Evolutionary conservation across 306 rosid genomes (phyloP).

Genomic region (Prunus fruticosa): DNA sequence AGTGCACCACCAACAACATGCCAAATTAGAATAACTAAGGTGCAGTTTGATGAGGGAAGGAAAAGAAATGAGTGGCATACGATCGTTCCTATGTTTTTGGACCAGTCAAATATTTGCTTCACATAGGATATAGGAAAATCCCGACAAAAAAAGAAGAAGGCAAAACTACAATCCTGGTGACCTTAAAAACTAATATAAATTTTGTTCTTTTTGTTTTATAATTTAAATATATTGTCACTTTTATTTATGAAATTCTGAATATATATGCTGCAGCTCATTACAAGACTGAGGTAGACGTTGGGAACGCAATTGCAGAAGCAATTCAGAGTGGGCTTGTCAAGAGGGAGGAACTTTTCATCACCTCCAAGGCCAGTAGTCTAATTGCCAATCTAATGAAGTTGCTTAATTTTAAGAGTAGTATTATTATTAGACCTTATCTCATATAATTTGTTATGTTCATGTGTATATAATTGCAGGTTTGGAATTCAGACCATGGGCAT

Average conservation of each 20-base stretch:
- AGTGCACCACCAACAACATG: not conserved
- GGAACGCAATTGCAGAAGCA: constrained; percentile 78
- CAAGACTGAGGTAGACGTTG: constrained; percentile 77
- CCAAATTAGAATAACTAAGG: not conserved
- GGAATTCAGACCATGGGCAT: constrained; percentile 90
- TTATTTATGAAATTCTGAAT: not conserved
- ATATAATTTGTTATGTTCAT: not conserved
- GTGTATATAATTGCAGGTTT: constrained; percentile 40
- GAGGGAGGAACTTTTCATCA: constrained; percentile 86
- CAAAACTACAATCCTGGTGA: not conserved
- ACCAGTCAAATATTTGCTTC: not conserved
- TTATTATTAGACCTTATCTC: too few species aligned
- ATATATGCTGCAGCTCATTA: constrained; percentile 58
- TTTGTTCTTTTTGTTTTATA: not conserved
- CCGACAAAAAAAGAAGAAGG: not conserved
- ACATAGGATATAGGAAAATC: not conserved
- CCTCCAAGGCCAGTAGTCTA: constrained; percentile 59
- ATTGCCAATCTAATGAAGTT: not conserved
- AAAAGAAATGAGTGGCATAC: not conserved
- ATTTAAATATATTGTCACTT: not conserved
- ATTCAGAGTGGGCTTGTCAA: constrained; percentile 60
- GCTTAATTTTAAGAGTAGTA: not conserved
- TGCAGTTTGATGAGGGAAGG: not conserved
- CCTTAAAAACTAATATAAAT: not conserved
- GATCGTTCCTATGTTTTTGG: not conserved